A percentile compares a stretch with the other conserved stretches of the same genome.
Conservation (phyloP, 257 asterid species). For the Rhazya stricta region DNA sequence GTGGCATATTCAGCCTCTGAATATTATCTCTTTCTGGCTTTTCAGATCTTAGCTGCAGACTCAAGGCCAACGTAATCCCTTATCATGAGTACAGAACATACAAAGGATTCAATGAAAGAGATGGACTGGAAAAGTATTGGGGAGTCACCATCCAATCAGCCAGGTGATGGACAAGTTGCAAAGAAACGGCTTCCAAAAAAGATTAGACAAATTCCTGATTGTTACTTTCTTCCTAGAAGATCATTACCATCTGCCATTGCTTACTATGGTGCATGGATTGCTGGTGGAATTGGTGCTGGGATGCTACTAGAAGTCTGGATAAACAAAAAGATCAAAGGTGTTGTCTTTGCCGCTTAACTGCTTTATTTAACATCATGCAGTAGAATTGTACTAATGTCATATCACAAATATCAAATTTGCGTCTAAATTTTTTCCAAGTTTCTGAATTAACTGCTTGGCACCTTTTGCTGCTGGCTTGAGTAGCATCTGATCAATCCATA, state of each 20-base stretch:
- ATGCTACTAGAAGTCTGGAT: conserved; percentile 77
- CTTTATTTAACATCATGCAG: not conserved
- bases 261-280: conserved; percentile 60
- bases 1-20: not conserved
- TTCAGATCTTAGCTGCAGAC: conserved; percentile 12
- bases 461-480: not conserved
- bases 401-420: not conserved
- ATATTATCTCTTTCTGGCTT: conserved; percentile 8
- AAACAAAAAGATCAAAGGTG: conserved; percentile 77
- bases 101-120: conserved; percentile 42
- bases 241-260: conserved; percentile 45
- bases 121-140: conserved; percentile 61
- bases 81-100: conserved; percentile 40
- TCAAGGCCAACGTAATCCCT: conserved; percentile 7
- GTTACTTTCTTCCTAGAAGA: conserved; percentile 72
- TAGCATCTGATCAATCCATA: not conserved
- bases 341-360: not conserved
- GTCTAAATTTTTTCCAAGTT: not conserved
- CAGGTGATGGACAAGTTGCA: conserved; percentile 39
- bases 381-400: not conserved
- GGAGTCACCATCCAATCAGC: conserved; percentile 31
- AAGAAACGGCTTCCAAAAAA: conserved; percentile 60
- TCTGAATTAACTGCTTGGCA: not conserved
- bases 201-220: conserved; percentile 71
- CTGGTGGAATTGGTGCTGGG: conserved; percentile 85